Percentiles rank a stretch among this genome's conserved stretches.
Conservation (phyloP, 148 eudicot species). For the Nyssa sinensis region DNA sequence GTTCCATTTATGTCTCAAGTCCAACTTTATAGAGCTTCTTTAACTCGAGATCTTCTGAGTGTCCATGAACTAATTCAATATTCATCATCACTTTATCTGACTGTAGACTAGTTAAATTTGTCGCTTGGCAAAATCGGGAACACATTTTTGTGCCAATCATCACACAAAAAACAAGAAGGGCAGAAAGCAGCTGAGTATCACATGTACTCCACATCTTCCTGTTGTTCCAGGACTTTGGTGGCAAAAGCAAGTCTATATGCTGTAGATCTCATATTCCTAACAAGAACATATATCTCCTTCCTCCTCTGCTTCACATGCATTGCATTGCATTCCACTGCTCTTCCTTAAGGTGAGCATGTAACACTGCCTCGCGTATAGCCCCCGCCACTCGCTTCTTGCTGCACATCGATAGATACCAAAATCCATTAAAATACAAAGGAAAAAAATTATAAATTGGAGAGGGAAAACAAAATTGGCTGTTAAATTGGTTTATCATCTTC, state of each 20-base stretch:
- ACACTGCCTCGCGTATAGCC: conserved; percentile 66
- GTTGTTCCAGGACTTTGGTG: conserved; percentile 63
- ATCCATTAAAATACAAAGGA: not conserved
- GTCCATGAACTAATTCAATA: no score
- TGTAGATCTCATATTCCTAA: conserved; percentile 79
- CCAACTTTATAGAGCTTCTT: no score
- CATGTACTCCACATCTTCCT: conserved; percentile 51
- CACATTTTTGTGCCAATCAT: no score
- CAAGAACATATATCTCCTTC: conserved; percentile 75
- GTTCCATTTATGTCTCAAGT: no score
- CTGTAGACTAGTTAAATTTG: no score
- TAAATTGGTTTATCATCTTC: no score
- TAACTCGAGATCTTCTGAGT: no score
- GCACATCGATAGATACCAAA: conserved; percentile 14
- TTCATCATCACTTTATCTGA: no score
- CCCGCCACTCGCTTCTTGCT: conserved; percentile 78
- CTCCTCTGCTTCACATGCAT: conserved; percentile 55
- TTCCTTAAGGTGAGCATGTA: conserved; percentile 62
- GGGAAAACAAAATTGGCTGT: not conserved
- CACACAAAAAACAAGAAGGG: no score
- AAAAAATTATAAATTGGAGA: no score
- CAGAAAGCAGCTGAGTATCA: conserved; percentile 27
- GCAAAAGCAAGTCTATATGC: conserved; percentile 83
- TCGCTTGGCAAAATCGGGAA: no score
- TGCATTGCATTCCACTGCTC: conserved; percentile 70